Conservation (phyloP, 208 protist species). For the Acanthamoeba healyi region DNA sequence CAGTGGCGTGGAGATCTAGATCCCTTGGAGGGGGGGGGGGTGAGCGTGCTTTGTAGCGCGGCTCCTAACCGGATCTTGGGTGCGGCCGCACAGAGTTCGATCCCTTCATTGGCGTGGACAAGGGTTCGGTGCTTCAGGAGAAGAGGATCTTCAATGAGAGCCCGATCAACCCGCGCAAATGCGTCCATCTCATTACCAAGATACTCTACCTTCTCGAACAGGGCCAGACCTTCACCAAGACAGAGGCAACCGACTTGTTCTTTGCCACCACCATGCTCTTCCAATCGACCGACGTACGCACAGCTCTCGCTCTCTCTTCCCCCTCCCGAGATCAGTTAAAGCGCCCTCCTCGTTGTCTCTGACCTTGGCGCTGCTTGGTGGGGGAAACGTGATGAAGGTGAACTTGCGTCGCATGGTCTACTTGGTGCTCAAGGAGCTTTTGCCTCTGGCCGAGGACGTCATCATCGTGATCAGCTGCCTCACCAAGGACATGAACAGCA, state of each 20-base stretch:
- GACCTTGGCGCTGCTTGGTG: background rate
- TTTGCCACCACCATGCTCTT: slow-evolving; percentile 99
- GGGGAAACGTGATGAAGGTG: slow-evolving; percentile 77
- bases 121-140: slow-evolving; percentile 96
- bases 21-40: too few species aligned
- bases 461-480: slow-evolving; percentile 98
- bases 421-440: slow-evolving; percentile 98
- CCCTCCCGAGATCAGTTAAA: too few species aligned
- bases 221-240: slow-evolving; percentile 94
- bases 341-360: too few species aligned
- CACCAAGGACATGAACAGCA: slow-evolving; percentile 97
- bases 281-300: slow-evolving; percentile 95
- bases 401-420: slow-evolving; percentile 98
- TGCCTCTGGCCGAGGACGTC: slow-evolving; percentile 94
- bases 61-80: too few species aligned
- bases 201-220: slow-evolving; percentile 96
- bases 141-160: slow-evolving; percentile 96
- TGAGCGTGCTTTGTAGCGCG: too few species aligned
- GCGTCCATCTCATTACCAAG: slow-evolving; percentile 94
- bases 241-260: slow-evolving; percentile 98
- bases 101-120: slow-evolving; percentile 95
- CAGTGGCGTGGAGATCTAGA: too few species aligned
- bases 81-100: background rate
- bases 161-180: slow-evolving; percentile 93
- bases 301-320: too few species aligned